A percentile compares a stretch with the other conserved stretches of the same genome.
Conservation (phyloP, 2,329 filamentous ascomycete genomes). For the Monosporascus sp. region DNA sequence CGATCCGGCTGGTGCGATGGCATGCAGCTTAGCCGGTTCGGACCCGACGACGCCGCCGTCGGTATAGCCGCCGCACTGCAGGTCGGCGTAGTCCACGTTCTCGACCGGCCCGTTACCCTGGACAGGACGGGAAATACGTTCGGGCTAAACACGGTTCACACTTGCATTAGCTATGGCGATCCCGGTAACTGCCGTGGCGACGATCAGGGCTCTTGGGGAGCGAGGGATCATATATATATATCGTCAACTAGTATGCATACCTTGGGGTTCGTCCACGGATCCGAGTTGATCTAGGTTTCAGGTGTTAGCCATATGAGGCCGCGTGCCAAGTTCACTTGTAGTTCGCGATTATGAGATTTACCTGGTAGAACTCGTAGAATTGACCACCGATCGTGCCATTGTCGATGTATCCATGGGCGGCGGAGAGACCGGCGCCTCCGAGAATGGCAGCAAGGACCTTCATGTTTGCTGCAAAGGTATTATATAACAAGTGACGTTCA, state of each 20-base stretch:
- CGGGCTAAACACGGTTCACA: slow-evolving; percentile 21
- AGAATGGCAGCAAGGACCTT: slow-evolving; percentile 24
- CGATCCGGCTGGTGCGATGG: slow-evolving; percentile 46
- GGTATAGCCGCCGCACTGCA: slow-evolving; percentile 51
- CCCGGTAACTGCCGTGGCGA: background rate
- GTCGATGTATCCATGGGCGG: slow-evolving; percentile 44
- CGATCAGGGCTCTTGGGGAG: background rate
- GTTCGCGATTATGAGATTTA: slow-evolving; percentile 2
- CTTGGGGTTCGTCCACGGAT: slow-evolving; percentile 38
- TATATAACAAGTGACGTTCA: background rate
- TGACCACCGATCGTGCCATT: slow-evolving; percentile 37
- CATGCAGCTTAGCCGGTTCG: slow-evolving; percentile 47
- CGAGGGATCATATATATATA: too few relatives aligned
- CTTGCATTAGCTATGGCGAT: slow-evolving; percentile 2
- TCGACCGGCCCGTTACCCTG: slow-evolving; percentile 54
- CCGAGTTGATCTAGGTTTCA: background rate
- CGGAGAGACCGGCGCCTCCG: slow-evolving; percentile 32
- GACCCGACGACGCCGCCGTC: slow-evolving; percentile 43
- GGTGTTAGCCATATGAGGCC: slow-evolving; percentile 2
- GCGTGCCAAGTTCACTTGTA: background rate
- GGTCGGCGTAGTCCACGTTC: slow-evolving; percentile 44
- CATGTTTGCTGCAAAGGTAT: slow-evolving; percentile 12
- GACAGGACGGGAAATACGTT: slow-evolving; percentile 52
- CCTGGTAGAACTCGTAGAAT: slow-evolving; percentile 32
- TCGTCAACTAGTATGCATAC: slow-evolving; percentile 10